Base-by-base conservation (phyloP, 2,329 filamentous ascomycete genomes). In the Chrysoporthe deuterocubensis region DNA sequence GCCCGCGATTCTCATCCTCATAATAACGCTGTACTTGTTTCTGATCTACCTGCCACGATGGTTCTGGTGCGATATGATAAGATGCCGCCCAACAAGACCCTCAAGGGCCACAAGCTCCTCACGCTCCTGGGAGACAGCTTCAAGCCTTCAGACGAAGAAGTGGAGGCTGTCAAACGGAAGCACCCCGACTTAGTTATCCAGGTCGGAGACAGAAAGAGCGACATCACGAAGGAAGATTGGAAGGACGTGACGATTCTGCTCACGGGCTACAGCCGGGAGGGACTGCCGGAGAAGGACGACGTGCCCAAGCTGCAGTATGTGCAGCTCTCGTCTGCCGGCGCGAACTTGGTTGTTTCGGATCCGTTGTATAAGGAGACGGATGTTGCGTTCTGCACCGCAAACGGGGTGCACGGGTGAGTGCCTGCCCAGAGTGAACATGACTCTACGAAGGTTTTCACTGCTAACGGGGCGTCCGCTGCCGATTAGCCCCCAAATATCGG, bases 321-420 rank as follows among this genome's bases (percentile, higher is more conserved):
- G 21, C 85, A 88, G 75, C 79, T 89, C 7, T 77, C 80, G 32
- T 86, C 82, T 65, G 86, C 86, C 1, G 86, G 86, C 7, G 82
- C 82, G 1, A 85, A 88, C 65, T 80, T 82, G 64, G 73, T 87
- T 13, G 62, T 83, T 9, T 74, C 82, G 2, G 74, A 81, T 14
- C 81, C 82, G 1, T 67, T 87, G 0, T 88, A 85, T 68, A 79
- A 75, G 32, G 82, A 86, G 32, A 85, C 82, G 0, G 78, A 85
- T 61, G 76, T 87, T 8, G 73, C 77, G 0, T 85, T 89, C 69
- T 85, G 82, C 57, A 86, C 85, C 0, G 84, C 85, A 0, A 88
- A 86, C 67, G 86, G 86, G 0, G 83, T 88, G n/a, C 84, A 87
- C 52, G 85, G 84, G 85, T 86, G 69, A 74, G 81, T 73, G 40